Conservation (phyloP, 2,329 filamentous ascomycete genomes). For the Botrytis cinerea region DNA sequence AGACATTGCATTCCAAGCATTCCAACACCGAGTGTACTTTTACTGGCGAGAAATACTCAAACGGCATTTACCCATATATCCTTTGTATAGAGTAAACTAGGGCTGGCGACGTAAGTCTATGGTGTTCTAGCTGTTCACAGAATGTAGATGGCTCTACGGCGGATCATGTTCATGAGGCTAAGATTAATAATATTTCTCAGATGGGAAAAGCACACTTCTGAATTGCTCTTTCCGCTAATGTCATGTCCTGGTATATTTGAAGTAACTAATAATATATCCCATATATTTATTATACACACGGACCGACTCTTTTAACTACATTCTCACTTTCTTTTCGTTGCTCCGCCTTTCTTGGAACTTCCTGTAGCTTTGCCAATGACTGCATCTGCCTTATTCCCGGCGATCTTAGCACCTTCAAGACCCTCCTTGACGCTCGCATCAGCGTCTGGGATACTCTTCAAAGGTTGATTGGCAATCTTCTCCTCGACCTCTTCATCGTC, state of each 20-base stretch:
- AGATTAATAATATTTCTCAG: not conserved
- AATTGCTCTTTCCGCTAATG: not conserved
- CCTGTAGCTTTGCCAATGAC: slow-evolving; percentile 50
- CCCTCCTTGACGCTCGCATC: slow-evolving; percentile 31
- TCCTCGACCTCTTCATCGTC: slow-evolving; percentile 72
- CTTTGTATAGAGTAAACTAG: not conserved
- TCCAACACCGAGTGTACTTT: not conserved
- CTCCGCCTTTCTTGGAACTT: slow-evolving; percentile 47
- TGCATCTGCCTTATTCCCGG: slow-evolving; percentile 30
- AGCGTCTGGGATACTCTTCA: slow-evolving; percentile 29
- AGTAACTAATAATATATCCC: not conserved
- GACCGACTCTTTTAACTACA: not conserved
- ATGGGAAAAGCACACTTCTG: not conserved
- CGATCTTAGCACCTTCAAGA: slow-evolving; percentile 42
- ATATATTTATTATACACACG: not conserved
- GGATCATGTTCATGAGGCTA: not conserved
- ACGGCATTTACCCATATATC: not conserved
- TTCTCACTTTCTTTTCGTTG: slow-evolving; percentile 50
- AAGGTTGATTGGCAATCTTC: slow-evolving; percentile 47
- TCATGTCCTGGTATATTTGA: not conserved
- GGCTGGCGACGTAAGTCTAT: not conserved
- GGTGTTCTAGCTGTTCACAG: not conserved
- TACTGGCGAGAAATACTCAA: not conserved
- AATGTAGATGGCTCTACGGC: not conserved
- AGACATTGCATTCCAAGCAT: not conserved